A percentile compares a stretch with the other conserved stretches of the same genome.
Evolutionary conservation across 495 filamentous ascomycete genomes (phyloP).

Genomic region (Penicillium paradoxum): DNA sequence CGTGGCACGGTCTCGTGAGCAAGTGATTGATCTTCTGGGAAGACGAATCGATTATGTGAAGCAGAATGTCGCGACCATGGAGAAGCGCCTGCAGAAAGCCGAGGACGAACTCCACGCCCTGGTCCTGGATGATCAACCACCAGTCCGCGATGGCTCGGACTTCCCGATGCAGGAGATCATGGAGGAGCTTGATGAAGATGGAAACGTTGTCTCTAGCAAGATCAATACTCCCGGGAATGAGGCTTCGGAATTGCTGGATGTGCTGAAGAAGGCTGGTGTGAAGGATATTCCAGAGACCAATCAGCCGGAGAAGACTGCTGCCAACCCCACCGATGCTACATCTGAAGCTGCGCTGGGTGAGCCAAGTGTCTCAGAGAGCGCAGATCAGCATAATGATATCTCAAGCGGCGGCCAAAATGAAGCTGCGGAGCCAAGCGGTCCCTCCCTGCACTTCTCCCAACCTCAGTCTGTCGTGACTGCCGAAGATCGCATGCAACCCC

Average conservation of each 20-base stretch:
- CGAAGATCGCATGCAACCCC: slow-evolving; percentile 24
- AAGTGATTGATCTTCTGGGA: slow-evolving; percentile 63
- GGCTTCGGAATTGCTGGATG: slow-evolving; percentile 58
- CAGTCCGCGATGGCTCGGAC: slow-evolving; percentile 27
- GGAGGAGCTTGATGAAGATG: slow-evolving; percentile 90
- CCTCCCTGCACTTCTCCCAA: slow-evolving; percentile 10
- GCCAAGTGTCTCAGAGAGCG: background rate
- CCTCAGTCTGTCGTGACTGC: slow-evolving; percentile 20
- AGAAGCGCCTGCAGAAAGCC: slow-evolving; percentile 61
- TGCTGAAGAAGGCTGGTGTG: slow-evolving; percentile 66
- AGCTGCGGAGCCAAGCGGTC: background rate
- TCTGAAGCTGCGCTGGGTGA: background rate
- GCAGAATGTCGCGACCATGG: slow-evolving; percentile 62
- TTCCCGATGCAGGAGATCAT: slow-evolving; percentile 79
- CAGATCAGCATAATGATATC: background rate
- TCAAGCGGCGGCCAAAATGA: background rate
- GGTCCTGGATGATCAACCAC: slow-evolving; percentile 23
- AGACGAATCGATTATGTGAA: slow-evolving; percentile 83
- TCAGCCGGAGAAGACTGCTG: slow-evolving; percentile 4
- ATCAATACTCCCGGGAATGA: slow-evolving; percentile 56
- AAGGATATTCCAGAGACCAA: slow-evolving; percentile 40
- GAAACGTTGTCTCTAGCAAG: slow-evolving; percentile 66
- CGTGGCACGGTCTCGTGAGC: slow-evolving; percentile 44
- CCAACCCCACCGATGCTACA: background rate
- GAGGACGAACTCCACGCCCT: slow-evolving; percentile 62